A percentile compares a stretch with the other conserved stretches of the same genome.
Evolutionary conservation across 1,284 basidiomycete genomes (phyloP).

Genomic region (Mycosarcoma mackinlayi): DNA sequence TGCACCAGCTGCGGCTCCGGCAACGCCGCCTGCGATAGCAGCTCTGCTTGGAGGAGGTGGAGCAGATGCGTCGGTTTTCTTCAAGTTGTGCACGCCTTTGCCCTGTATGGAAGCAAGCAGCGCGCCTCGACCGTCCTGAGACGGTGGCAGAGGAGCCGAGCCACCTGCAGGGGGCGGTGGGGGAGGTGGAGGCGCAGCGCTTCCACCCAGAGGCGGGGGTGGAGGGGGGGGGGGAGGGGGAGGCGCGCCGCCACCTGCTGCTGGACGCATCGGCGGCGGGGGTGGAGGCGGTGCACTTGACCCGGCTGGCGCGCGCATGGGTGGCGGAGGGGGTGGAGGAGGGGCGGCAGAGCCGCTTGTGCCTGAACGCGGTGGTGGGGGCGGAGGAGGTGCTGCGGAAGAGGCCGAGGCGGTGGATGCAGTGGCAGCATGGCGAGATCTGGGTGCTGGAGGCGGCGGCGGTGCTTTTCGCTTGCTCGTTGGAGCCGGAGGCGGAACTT

Average conservation of each 20-base stretch:
- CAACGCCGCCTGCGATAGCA: constrained; percentile 25
- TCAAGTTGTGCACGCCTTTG: constrained; percentile 77
- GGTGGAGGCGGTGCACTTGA: constrained; percentile 54
- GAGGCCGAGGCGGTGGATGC: constrained; percentile 36
- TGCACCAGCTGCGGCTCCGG: constrained; percentile 34
- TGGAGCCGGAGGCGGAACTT: constrained; percentile 73
- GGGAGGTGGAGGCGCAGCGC: constrained; percentile 31
- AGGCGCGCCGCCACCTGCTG: constrained; percentile 37
- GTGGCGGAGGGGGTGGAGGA: constrained; percentile 67
- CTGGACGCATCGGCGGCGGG: constrained; percentile 39
- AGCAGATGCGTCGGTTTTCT: constrained; percentile 73
- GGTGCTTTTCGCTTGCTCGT: constrained; percentile 62
- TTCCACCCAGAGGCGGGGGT: constrained; percentile 41
- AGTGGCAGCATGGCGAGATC: constrained; percentile 34
- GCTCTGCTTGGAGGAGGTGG: constrained; percentile 26
- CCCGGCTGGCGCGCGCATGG: constrained; percentile 21
- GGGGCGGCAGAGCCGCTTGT: constrained; percentile 69
- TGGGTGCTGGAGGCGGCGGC: constrained; percentile 58
- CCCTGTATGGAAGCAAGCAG: constrained; percentile 78
- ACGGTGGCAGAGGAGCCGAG: constrained; percentile 32
- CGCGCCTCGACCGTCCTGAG: constrained; percentile 71
- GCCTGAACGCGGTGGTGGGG: constrained; percentile 68
- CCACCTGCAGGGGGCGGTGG: constrained; percentile 42
- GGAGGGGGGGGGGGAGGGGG: constrained; percentile 52
- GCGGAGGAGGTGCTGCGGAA: constrained; percentile 37